These are phyloP conservation scores for Tardiomyces depauwii DNA, from an alignment of 1,139 yeast species.

Conservation along the genomic window DNA sequence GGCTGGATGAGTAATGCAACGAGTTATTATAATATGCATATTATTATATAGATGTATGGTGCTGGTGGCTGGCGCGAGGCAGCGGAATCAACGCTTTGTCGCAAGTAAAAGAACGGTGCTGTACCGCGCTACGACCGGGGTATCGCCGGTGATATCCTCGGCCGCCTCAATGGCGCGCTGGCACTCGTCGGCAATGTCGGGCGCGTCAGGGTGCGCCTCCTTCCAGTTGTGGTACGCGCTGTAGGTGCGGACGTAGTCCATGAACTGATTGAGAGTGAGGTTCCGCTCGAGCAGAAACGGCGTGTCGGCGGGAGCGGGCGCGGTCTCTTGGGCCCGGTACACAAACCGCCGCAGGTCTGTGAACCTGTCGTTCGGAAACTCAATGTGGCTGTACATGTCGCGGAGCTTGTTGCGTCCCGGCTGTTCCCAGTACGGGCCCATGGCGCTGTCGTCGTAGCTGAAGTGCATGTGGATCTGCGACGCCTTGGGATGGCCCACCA, in stretches of 20 bases:
- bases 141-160: slow-evolving; percentile 36
- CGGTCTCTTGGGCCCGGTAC: slow-evolving; percentile 18
- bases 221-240: slow-evolving; percentile 66
- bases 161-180: slow-evolving; percentile 32
- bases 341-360: slow-evolving; percentile 25
- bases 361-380: slow-evolving; percentile 34
- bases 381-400: slow-evolving; percentile 32
- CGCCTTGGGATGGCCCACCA: slow-evolving; percentile 32
- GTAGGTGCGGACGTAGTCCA: slow-evolving; percentile 48
- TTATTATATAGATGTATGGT: no score
- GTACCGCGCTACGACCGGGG: slow-evolving; percentile 42
- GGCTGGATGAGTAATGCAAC: no score
- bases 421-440: slow-evolving; percentile 67
- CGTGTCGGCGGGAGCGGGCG: slow-evolving; percentile 19
- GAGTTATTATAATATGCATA: no score
- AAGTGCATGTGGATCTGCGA: slow-evolving; percentile 31
- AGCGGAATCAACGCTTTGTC: slow-evolving; percentile 6
- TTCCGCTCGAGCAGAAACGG: slow-evolving; percentile 32
- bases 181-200: slow-evolving; percentile 27
- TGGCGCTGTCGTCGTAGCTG: slow-evolving; percentile 34
- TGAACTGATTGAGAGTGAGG: slow-evolving; percentile 35
- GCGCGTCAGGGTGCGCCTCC: slow-evolving; percentile 23
- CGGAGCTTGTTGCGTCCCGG: slow-evolving; percentile 55
- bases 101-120: slow-evolving; percentile 46
- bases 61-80: background rate